phyloP scores from a whole-genome alignment of 1,139 yeast genomes.

The Schwanniomyces etchellsii region DNA sequence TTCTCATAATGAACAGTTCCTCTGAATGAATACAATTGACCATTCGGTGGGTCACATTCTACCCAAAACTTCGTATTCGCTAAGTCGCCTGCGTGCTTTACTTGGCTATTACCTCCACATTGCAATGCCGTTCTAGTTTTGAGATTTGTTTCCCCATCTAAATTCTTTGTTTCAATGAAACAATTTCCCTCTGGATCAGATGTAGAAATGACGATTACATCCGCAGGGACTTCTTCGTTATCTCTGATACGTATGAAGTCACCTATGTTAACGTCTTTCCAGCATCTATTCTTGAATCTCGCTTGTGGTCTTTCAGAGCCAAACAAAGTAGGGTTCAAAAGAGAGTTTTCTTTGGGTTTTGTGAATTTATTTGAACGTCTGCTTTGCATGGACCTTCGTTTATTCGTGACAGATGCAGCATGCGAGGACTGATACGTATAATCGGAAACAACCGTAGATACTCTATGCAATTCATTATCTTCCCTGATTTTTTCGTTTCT shows the following conservation, averaged over 20 bases:
- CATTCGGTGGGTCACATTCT: slow-evolving; percentile 88
- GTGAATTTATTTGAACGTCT: slow-evolving; percentile 7
- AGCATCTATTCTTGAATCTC: slow-evolving; percentile 61
- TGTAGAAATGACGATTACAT: slow-evolving; percentile 70
- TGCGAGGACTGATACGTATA: slow-evolving; percentile 10
- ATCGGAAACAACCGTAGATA: slow-evolving; percentile 38
- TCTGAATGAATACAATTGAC: slow-evolving; percentile 76
- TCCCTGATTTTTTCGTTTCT: slow-evolving; percentile 23
- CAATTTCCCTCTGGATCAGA: slow-evolving; percentile 89
- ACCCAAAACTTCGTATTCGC: slow-evolving; percentile 74
- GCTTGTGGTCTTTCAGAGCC: slow-evolving; percentile 12
- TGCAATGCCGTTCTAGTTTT: slow-evolving; percentile 73
- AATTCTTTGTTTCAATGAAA: slow-evolving; percentile 87
- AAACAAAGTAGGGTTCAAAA: slow-evolving; percentile 29
- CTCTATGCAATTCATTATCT: slow-evolving; percentile 28
- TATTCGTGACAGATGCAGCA: slow-evolving; percentile 6
- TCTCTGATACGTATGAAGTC: slow-evolving; percentile 79
- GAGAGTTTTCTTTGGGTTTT: slow-evolving; percentile 16
- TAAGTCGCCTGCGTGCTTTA: slow-evolving; percentile 67
- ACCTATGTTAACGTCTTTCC: slow-evolving; percentile 91
- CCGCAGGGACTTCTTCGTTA: slow-evolving; percentile 94
- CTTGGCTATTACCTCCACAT: slow-evolving; percentile 51
- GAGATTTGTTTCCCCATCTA: slow-evolving; percentile 95
- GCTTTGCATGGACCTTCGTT: slow-evolving; percentile 11
- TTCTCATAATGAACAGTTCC: slow-evolving; percentile 72